Percentiles rank a stretch among this genome's conserved stretches.
These are phyloP conservation scores for Polyrhizophydium stewartii DNA, from an alignment of 371 early-diverging fungal genomes.

Conservation along the genomic window DNA sequence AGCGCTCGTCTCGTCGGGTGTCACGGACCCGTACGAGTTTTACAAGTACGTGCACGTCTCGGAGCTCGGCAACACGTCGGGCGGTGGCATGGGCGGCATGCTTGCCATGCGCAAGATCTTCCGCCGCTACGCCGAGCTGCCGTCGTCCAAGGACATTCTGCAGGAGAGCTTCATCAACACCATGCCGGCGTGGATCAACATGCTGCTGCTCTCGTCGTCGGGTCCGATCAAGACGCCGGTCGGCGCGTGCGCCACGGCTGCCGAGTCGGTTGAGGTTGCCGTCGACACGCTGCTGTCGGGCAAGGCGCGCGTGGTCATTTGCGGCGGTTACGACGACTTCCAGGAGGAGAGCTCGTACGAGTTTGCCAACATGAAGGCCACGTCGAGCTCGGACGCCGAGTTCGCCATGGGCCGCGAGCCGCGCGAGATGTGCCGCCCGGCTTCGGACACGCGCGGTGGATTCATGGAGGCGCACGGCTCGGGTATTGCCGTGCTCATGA, in stretches of 20 bases:
- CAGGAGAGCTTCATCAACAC: constrained; percentile 96
- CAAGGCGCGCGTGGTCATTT: constrained; percentile 92
- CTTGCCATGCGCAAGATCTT: constrained; percentile 73
- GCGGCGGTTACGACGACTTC: constrained; percentile 93
- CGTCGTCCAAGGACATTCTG: constrained; percentile 89
- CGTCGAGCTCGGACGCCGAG: constrained; percentile 82
- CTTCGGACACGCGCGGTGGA: constrained; percentile 86
- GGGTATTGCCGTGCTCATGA: constrained; percentile 88
- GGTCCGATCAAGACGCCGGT: constrained; percentile 97
- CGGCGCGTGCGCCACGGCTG: constrained; percentile 93
- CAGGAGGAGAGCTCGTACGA: constrained; percentile 91
- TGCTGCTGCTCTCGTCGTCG: constrained; percentile 88
- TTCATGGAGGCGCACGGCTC: constrained; percentile 96
- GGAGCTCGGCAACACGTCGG: constrained; percentile 89
- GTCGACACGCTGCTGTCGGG: constrained; percentile 86
- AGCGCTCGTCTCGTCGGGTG: constrained; percentile 86
- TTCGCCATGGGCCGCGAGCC: constrained; percentile 83
- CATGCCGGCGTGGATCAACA: constrained; percentile 96
- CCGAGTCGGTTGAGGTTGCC: constrained; percentile 88
- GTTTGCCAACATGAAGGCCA: constrained; percentile 97
- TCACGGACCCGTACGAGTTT: constrained; percentile 97
- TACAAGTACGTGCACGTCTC: constrained; percentile 94
- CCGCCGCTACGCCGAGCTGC: constrained; percentile 72
- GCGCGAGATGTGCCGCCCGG: constrained; percentile 88
- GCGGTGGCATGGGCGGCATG: constrained; percentile 82